phyloP scores from a whole-genome alignment of 495 filamentous ascomycete species.

The Neurospora intermedia region DNA sequence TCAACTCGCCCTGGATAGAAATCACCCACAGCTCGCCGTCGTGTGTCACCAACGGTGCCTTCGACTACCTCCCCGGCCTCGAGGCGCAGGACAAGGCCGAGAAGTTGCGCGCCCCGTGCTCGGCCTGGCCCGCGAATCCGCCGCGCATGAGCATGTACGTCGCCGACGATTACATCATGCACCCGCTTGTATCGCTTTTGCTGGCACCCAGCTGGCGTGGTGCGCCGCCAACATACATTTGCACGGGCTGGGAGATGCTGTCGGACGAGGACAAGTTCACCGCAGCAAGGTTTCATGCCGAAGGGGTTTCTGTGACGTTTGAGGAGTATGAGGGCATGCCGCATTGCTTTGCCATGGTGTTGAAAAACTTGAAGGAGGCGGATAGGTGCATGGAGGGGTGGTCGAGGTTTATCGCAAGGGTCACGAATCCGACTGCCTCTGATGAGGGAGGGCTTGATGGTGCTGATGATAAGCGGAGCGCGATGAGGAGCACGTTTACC shows the following conservation, averaged over 20 bases:
- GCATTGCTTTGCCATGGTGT: slow-evolving; percentile 65
- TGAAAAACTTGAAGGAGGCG: slow-evolving; percentile 39
- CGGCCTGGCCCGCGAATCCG: slow-evolving; percentile 61
- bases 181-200: slow-evolving; percentile 69
- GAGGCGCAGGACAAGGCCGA: slow-evolving; percentile 18
- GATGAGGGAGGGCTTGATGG: slow-evolving; percentile 12
- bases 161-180: slow-evolving; percentile 48
- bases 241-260: slow-evolving; percentile 70
- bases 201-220: slow-evolving; percentile 56
- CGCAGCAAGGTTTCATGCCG: slow-evolving; percentile 45
- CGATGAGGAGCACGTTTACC: slow-evolving; percentile 31
- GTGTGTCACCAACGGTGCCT: slow-evolving; percentile 46
- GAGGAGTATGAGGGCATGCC: slow-evolving; percentile 84
- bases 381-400: slow-evolving; percentile 45
- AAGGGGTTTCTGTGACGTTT: slow-evolving; percentile 54
- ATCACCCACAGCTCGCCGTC: slow-evolving; percentile 65
- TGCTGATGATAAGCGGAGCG: neutral
- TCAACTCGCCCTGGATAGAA: slow-evolving; percentile 68
- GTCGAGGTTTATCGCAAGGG: slow-evolving; percentile 44
- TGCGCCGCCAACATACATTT: slow-evolving; percentile 59
- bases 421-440: slow-evolving; percentile 23
- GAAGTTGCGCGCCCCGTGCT: slow-evolving; percentile 40
- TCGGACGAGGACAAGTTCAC: slow-evolving; percentile 59
- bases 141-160: slow-evolving; percentile 61
- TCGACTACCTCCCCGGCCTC: slow-evolving; percentile 62